A percentile compares a stretch with the other conserved stretches of the same genome.
phyloP scores from a whole-genome alignment of 768 basidiomycete genomes.

The Lentinula edodes region DNA sequence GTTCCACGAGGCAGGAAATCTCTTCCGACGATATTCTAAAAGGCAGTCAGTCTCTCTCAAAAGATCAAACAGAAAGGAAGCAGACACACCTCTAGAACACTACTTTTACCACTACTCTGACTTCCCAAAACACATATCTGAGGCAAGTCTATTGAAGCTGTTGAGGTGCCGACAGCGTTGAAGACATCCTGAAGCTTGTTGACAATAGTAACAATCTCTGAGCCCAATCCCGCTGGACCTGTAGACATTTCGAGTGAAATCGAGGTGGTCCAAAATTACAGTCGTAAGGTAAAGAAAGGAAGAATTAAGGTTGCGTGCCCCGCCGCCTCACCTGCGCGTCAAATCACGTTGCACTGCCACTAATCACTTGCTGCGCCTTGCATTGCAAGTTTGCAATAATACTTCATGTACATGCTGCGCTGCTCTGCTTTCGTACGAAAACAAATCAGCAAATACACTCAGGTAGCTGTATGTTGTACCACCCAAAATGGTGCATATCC shows the following conservation, averaged over 20 bases:
- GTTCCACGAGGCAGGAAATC: slow-evolving; percentile 99
- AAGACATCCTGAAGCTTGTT: slow-evolving; percentile 94
- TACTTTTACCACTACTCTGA: slow-evolving; percentile 92
- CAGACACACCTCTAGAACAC: slow-evolving; percentile 73
- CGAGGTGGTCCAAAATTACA: not conserved
- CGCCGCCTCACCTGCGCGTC: not conserved
- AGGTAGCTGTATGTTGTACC: too few species aligned
- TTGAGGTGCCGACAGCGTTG: slow-evolving; percentile 72
- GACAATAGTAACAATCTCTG: slow-evolving; percentile 74
- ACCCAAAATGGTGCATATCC: too few species aligned
- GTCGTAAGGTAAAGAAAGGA: slow-evolving; percentile 1
- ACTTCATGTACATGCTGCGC: too few species aligned
- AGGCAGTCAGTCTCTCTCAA: not conserved
- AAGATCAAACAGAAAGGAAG: not conserved
- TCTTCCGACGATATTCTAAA: slow-evolving; percentile 92
- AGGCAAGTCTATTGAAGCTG: slow-evolving; percentile 79
- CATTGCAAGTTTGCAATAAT: too few species aligned
- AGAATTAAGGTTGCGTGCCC: not conserved
- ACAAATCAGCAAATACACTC: too few species aligned
- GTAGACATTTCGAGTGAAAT: slow-evolving; percentile 19
- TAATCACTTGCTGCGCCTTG: not conserved
- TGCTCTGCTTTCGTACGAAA: too few species aligned
- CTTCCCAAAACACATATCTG: slow-evolving; percentile 90
- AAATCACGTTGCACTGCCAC: not conserved
- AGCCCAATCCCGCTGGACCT: slow-evolving; percentile 62